Conservation (phyloP, 2,329 filamentous ascomycete species). For the Emmonsiellopsis sp. region DNA sequence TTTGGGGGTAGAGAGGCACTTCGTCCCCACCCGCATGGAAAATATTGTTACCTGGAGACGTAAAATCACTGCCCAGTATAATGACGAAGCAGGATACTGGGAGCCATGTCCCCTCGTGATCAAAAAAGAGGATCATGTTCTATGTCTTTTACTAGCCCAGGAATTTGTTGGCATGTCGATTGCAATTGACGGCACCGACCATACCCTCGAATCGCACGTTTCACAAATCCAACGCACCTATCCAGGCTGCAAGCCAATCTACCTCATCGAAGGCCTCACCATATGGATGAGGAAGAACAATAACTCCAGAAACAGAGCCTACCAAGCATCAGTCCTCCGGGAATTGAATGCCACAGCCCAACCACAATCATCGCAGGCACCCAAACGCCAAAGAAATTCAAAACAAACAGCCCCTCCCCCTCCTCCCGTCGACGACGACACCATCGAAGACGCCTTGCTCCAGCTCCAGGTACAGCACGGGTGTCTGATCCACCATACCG, state of each 20-base stretch:
- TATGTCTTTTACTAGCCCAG: conserved; percentile 54
- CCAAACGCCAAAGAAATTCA: conserved; percentile 21
- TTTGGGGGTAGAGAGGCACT: conserved; percentile 33
- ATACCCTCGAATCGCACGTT: conserved; percentile 52
- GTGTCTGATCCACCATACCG: conserved; percentile 62
- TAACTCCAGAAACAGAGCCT: conserved; percentile 58
- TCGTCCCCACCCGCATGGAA: conserved; percentile 32
- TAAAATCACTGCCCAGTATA: conserved; percentile 56
- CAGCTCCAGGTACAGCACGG: conserved; percentile 59
- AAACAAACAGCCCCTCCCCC: conserved; percentile 35
- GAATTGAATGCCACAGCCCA: conserved; percentile 19
- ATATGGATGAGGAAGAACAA: conserved; percentile 61
- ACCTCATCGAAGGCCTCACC: conserved; percentile 61
- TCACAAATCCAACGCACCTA: conserved; percentile 47
- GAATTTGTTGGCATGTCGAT: conserved; percentile 57
- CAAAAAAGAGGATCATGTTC: conserved; percentile 50
- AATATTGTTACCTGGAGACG: conserved; percentile 59
- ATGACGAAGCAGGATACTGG: conserved; percentile 54
- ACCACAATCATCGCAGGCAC: conserved; percentile 15
- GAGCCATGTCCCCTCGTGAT: conserved; percentile 47
- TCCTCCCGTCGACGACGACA: conserved; percentile 57
- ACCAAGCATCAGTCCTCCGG: conserved; percentile 54
- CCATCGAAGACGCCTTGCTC: conserved; percentile 62
- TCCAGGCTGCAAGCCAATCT: conserved; percentile 49
- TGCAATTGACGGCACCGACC: conserved; percentile 23